A percentile compares a stretch with the other conserved stretches of the same genome.
phyloP scores from a whole-genome alignment of 2,329 filamentous ascomycete genomes.

The Zasmidium angulare region DNA sequence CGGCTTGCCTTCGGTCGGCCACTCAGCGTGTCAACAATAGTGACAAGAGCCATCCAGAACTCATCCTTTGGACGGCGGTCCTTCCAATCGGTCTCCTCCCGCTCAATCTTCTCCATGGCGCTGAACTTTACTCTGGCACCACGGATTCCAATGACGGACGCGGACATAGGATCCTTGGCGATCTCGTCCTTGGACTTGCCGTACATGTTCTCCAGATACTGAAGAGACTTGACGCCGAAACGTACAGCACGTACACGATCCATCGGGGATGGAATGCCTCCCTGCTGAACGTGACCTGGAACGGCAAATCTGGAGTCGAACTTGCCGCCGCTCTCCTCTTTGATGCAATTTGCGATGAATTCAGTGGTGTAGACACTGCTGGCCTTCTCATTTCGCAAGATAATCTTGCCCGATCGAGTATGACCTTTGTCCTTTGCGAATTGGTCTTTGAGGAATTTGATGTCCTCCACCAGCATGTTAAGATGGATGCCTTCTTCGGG shows the following conservation, averaged over 20 bases:
- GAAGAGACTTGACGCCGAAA: constrained; percentile 89
- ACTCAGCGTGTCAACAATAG: constrained; percentile 79
- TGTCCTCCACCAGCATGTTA: constrained; percentile 88
- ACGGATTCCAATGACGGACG: constrained; percentile 86
- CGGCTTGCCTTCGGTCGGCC: constrained; percentile 53
- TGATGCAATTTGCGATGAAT: constrained; percentile 92
- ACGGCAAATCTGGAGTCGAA: constrained; percentile 93
- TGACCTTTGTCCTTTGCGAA: constrained; percentile 85
- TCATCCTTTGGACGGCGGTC: constrained; percentile 80
- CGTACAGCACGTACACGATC: constrained; percentile 89
- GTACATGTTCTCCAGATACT: constrained; percentile 80
- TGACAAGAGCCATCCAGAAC: constrained; percentile 80
- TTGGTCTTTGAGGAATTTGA: constrained; percentile 80
- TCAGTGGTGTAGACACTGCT: constrained; percentile 88
- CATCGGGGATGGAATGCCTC: constrained; percentile 90
- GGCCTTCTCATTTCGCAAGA: constrained; percentile 95
- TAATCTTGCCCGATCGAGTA: constrained; percentile 85
- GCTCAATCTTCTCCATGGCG: constrained; percentile 76
- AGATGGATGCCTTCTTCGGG: constrained; percentile 94
- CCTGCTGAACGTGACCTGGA: constrained; percentile 92
- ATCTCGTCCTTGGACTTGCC: constrained; percentile 67
- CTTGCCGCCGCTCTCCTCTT: constrained; percentile 83
- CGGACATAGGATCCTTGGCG: constrained; percentile 69
- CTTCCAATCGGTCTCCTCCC: constrained; percentile 86
- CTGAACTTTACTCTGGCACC: constrained; percentile 88